Conservation (phyloP, 2,329 filamentous ascomycete species). For the Aspergillus phoenicis region DNA sequence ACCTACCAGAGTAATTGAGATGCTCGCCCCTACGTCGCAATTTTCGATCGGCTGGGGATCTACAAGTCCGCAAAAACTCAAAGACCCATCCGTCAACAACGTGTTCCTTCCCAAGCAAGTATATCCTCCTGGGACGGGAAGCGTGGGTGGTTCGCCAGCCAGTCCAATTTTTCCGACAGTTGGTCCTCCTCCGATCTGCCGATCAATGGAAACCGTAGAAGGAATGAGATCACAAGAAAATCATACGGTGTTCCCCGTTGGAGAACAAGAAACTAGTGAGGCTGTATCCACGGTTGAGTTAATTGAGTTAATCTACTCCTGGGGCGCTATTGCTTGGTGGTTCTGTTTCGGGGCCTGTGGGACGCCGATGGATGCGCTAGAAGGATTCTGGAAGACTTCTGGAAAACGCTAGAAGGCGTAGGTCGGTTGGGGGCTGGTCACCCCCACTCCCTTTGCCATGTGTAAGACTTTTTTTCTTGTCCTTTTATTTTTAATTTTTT, state of each 20-base stretch:
- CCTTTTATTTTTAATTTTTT: too few species aligned
- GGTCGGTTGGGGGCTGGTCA: not conserved
- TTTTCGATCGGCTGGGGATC: not conserved
- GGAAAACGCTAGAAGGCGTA: constrained; percentile 31
- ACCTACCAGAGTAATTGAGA: not conserved
- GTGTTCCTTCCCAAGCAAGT: constrained; percentile 4
- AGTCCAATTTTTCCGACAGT: not conserved
- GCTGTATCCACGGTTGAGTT: constrained; percentile 21
- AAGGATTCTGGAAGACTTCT: constrained; percentile 37
- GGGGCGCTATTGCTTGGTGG: not conserved
- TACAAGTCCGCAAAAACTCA: not conserved
- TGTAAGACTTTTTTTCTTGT: too few species aligned
- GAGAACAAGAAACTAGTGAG: not conserved
- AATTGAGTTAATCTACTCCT: constrained; percentile 22
- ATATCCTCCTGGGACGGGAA: not conserved
- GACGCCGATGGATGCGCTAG: constrained; percentile 23
- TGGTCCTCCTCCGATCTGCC: not conserved
- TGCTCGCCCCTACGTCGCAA: not conserved
- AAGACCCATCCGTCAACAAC: constrained; percentile 10
- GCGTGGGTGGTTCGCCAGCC: not conserved
- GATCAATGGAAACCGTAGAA: not conserved
- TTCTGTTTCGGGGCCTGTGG: not conserved
- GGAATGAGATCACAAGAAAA: not conserved
- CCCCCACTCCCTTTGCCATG: not conserved
- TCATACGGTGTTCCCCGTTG: not conserved